These are phyloP conservation scores for Dothiorella sarmentorum DNA, from an alignment of 2,329 filamentous ascomycete genomes.

Conservation along the genomic window DNA sequence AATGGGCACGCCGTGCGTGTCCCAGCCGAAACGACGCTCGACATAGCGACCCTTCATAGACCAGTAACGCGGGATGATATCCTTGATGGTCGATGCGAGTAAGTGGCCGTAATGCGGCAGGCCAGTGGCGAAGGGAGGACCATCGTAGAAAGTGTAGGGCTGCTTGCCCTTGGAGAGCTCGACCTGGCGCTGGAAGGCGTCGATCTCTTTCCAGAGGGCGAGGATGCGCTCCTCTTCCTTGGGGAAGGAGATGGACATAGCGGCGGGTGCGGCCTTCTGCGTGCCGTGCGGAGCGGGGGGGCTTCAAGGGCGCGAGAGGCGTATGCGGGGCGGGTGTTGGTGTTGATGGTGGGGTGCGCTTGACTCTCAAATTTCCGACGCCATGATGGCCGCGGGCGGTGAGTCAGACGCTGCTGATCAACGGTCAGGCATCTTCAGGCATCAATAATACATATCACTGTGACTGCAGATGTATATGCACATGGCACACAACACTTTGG, in stretches of 20 bases:
- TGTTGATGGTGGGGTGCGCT: slow-evolving; percentile 15
- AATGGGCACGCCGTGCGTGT: slow-evolving; percentile 89
- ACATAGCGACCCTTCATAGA: slow-evolving; percentile 95
- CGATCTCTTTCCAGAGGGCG: slow-evolving; percentile 82
- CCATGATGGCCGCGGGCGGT: slow-evolving; percentile 4
- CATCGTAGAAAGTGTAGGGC: slow-evolving; percentile 90
- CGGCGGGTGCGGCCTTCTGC: slow-evolving; percentile 11
- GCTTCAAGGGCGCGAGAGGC: not conserved
- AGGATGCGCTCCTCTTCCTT: slow-evolving; percentile 85
- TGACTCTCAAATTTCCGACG: slow-evolving; percentile 15
- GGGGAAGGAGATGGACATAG: slow-evolving; percentile 56
- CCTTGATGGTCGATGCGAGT: slow-evolving; percentile 91
- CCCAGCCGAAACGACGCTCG: slow-evolving; percentile 91
- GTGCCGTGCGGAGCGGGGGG: slow-evolving; percentile 7
- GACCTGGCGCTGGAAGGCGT: slow-evolving; percentile 84
- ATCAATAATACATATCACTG: not conserved
- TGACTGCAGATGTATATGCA: not conserved
- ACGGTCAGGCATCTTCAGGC: not conserved
- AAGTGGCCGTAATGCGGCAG: slow-evolving; percentile 71
- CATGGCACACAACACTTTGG: not conserved
- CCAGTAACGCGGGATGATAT: slow-evolving; percentile 95
- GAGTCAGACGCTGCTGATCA: slow-evolving; percentile 14
- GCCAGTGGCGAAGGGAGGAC: slow-evolving; percentile 55
- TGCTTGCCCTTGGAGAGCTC: slow-evolving; percentile 79
- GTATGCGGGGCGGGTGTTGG: slow-evolving; percentile 9